Evolutionary conservation across 495 filamentous ascomycete species (phyloP).

Genomic region (Aspergillus bridgeri): DNA sequence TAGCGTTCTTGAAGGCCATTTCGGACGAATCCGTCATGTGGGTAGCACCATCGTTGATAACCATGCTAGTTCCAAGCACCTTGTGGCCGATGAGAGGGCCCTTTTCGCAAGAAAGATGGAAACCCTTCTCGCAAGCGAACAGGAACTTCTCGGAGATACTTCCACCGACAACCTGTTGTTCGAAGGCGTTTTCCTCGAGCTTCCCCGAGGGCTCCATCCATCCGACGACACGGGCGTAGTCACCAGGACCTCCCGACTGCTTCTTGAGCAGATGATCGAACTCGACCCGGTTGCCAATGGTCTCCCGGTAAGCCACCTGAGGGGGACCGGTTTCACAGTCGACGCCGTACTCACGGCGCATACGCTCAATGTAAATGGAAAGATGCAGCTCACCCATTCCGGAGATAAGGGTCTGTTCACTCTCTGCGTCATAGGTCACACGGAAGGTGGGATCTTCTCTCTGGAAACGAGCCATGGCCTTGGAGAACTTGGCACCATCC

Average conservation of each 20-base stretch:
- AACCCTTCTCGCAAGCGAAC: conserved; percentile 94
- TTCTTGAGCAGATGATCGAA: conserved; percentile 96
- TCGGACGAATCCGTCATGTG: conserved; percentile 98
- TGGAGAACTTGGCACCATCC: conserved; percentile 91
- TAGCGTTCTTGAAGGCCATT: conserved; percentile 96
- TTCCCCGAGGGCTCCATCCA: conserved; percentile 82
- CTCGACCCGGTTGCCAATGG: conserved; percentile 67
- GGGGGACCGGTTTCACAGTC: conserved; percentile 94
- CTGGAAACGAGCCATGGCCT: conserved; percentile 99
- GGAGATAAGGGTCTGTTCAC: conserved; percentile 92
- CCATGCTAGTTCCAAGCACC: conserved; percentile 85
- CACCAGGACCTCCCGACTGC: conserved; percentile 93
- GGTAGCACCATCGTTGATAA: conserved; percentile 94
- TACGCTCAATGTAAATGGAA: conserved; percentile 96
- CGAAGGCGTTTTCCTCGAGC: conserved; percentile 76
- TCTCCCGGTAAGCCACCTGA: conserved; percentile 97
- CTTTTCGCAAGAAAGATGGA: conserved; percentile 77
- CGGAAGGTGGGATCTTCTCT: conserved; percentile 98
- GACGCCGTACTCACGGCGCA: conserved; percentile 95
- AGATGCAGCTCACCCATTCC: conserved; percentile 99
- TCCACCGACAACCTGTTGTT: conserved; percentile 82
- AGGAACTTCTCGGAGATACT: conserved; percentile 95
- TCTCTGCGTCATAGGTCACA: conserved; percentile 85
- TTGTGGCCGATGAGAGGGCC: conserved; percentile 92
- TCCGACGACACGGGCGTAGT: conserved; percentile 90